These are phyloP conservation scores for Chalara sp. DNA, from an alignment of 2,329 filamentous ascomycete genomes.

Conservation along the genomic window DNA sequence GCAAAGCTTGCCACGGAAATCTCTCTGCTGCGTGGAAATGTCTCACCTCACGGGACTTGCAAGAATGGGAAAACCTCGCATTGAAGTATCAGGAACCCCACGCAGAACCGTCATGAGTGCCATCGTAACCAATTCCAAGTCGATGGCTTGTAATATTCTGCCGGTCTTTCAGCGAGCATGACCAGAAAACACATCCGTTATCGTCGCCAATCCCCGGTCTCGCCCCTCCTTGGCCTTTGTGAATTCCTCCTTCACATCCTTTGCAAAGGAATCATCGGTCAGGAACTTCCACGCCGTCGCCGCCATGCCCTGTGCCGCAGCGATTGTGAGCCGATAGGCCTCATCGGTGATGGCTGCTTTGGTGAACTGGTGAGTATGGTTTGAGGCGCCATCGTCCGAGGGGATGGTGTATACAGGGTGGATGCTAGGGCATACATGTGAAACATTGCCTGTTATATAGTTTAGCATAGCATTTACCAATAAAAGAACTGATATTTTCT, in stretches of 20 bases:
- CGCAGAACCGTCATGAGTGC: no score
- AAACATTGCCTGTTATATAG: background rate
- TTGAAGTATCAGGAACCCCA: no score
- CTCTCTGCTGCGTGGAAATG: no score
- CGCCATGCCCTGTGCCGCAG: background rate
- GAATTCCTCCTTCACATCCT: background rate
- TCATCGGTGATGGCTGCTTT: background rate
- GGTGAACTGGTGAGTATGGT: background rate
- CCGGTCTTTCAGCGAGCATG: background rate
- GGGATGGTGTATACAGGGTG: background rate
- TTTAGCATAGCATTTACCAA: background rate
- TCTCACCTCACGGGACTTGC: no score
- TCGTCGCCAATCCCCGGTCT: background rate
- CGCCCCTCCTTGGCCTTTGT: background rate
- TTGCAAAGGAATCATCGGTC: background rate
- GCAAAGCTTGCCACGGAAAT: no score
- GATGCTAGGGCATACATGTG: background rate
- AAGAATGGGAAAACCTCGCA: no score
- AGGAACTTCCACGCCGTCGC: background rate
- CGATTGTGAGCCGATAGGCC: background rate
- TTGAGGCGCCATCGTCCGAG: background rate
- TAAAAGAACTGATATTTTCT: background rate
- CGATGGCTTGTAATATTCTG: no score
- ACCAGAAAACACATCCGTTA: background rate
- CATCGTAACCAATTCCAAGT: no score